Conservation (phyloP, 768 basidiomycete genomes). For the Trametes cingulata region DNA sequence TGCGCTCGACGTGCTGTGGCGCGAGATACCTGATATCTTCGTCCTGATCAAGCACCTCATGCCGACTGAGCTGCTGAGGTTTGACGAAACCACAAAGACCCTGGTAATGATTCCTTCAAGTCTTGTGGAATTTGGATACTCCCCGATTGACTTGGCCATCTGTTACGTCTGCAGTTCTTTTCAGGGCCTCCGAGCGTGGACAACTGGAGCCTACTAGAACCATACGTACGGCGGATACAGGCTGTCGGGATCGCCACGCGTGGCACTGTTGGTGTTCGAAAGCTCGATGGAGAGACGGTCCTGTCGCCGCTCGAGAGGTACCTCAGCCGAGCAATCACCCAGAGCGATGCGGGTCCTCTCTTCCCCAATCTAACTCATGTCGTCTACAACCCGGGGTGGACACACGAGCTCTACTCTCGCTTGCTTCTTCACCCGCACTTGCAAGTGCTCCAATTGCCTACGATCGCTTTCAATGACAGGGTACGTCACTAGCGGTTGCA, state of each 20-base stretch:
- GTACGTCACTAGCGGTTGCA: background rate
- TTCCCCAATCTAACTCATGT: background rate
- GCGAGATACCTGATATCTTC: conserved; percentile 38
- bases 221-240: background rate
- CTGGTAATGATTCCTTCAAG: background rate
- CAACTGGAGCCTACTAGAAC: background rate
- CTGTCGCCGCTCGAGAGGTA: background rate
- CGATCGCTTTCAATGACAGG: background rate
- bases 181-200: background rate
- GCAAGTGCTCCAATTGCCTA: background rate
- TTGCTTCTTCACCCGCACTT: background rate
- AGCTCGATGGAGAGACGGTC: background rate
- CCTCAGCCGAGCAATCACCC: background rate
- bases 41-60: background rate
- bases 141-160: background rate
- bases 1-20: conserved; percentile 68
- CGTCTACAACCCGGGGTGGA: background rate
- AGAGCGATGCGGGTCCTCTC: background rate
- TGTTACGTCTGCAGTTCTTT: background rate
- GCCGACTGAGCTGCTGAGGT: background rate
- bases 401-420: background rate
- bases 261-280: background rate
- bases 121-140: too few relatives aligned
- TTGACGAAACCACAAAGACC: background rate
- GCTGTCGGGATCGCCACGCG: background rate